A percentile compares a stretch with the other conserved stretches of the same genome.
Evolutionary conservation across 805 yeast genomes (phyloP).

Genomic region (Zygoascus biomembranicola): DNA sequence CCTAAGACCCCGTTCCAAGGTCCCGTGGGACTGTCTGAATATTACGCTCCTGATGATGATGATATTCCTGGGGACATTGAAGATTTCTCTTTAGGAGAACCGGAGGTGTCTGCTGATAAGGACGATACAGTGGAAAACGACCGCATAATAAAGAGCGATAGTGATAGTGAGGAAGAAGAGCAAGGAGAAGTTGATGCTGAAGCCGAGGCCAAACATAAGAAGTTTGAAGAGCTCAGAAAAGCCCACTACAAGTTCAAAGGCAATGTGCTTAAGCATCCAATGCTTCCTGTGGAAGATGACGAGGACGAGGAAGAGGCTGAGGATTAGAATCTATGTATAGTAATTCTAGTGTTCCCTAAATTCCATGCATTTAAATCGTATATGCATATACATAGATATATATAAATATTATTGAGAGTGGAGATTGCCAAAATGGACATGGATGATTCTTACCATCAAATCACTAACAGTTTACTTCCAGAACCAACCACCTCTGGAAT

Average conservation of each 20-base stretch:
- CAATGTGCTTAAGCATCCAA: conserved; percentile 20
- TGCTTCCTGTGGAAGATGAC: conserved; percentile 22
- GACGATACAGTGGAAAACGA: conserved; percentile 18
- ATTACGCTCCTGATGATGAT: conserved; percentile 66
- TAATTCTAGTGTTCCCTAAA: background rate
- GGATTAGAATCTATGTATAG: background rate
- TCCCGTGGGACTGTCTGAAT: conserved; percentile 63
- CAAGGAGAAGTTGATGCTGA: conserved; percentile 34
- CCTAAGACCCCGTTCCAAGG: conserved; percentile 95
- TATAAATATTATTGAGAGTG: background rate
- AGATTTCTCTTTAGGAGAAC: conserved; percentile 25
- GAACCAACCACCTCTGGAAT: conserved; percentile 21
- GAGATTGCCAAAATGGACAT: background rate
- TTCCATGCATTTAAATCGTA: background rate
- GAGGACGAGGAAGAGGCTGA: conserved; percentile 15
- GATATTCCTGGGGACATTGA: conserved; percentile 24
- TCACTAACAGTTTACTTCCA: conserved; percentile 18
- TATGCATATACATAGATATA: no score
- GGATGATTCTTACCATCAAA: background rate
- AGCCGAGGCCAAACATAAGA: conserved; percentile 53
- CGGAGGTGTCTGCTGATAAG: conserved; percentile 19
- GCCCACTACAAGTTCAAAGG: conserved; percentile 57
- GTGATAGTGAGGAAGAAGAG: conserved; percentile 26
- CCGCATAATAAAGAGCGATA: conserved; percentile 21
- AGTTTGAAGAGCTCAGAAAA: conserved; percentile 73